phyloP scores from a whole-genome alignment of 2,329 filamentous ascomycete genomes.

The Paecilomyces formosus region DNA sequence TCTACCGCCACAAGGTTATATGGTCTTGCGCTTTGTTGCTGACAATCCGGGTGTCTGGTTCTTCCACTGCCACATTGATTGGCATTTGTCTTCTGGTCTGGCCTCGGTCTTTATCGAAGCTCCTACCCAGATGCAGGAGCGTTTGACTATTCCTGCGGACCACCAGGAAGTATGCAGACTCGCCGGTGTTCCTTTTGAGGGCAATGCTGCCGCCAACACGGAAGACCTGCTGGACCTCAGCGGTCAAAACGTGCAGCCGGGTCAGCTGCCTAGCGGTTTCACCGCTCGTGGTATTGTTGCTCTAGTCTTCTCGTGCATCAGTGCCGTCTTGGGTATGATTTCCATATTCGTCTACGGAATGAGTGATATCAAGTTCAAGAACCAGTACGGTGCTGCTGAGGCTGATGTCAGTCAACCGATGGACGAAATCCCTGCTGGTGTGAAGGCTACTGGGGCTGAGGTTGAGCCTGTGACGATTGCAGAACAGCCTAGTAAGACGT shows the following conservation, averaged over 20 bases:
- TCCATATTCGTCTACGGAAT: conserved; percentile 59
- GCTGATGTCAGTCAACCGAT: not conserved
- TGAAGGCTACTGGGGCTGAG: not conserved
- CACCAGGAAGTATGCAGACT: not conserved
- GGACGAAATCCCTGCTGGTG: not conserved
- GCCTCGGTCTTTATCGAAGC: conserved; percentile 58
- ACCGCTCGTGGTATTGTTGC: conserved; percentile 65
- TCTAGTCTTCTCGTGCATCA: conserved; percentile 62
- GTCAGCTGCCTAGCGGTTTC: conserved; percentile 59
- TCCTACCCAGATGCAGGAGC: conserved; percentile 54
- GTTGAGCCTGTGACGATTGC: not conserved
- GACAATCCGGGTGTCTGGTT: conserved; percentile 53
- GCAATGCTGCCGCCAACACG: not conserved
- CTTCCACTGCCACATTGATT: conserved; percentile 77
- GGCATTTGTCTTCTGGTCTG: conserved; percentile 64
- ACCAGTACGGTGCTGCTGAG: not conserved
- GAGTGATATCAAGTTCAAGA: conserved; percentile 10
- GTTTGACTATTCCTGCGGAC: conserved; percentile 46
- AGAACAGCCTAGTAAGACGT: not conserved
- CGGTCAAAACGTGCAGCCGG: conserved; percentile 27
- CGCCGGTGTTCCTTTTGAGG: not conserved
- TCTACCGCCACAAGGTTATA: conserved; percentile 57
- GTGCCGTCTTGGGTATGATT: conserved; percentile 60
- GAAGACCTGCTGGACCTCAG: not conserved
- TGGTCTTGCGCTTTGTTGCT: conserved; percentile 49